Conservation (phyloP, 83 land plant genomes). For the Diphasiastrum complanatum region DNA sequence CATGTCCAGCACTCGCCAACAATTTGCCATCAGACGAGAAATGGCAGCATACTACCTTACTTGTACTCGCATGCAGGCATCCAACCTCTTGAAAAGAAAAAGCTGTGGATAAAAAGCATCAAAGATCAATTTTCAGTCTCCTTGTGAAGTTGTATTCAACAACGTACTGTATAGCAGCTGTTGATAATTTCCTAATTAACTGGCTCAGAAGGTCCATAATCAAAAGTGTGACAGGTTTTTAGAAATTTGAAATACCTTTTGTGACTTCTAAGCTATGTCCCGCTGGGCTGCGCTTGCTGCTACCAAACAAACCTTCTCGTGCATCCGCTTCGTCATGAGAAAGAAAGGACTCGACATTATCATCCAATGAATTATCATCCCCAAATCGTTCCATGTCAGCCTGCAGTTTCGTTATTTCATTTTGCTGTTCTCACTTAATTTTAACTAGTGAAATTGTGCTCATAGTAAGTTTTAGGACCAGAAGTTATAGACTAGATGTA, state of each 20-base stretch:
- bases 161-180: too few relatives aligned
- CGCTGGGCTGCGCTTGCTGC: constrained; percentile 43
- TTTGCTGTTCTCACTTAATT: constrained; percentile 36
- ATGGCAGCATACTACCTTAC: constrained; percentile 78
- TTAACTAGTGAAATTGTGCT: constrained; percentile 13
- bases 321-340: constrained; percentile 83
- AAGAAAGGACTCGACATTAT: constrained; percentile 87
- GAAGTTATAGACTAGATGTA: too few relatives aligned
- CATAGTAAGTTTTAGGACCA: background rate
- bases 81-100: constrained; percentile 60
- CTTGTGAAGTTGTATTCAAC: background rate
- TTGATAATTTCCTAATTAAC: background rate
- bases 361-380: constrained; percentile 82
- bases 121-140: background rate
- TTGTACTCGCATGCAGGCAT: constrained; percentile 50
- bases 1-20: constrained; percentile 90
- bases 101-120: constrained; percentile 34
- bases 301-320: constrained; percentile 47
- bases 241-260: constrained; percentile 55
- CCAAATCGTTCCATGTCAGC: constrained; percentile 82
- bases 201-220: background rate
- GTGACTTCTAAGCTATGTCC: constrained; percentile 77
- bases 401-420: constrained; percentile 48
- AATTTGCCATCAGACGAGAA: constrained; percentile 95
- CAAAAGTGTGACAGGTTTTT: constrained; percentile 9